phyloP scores from a whole-genome alignment of 768 basidiomycete species.

The Boletus coccyginus region DNA sequence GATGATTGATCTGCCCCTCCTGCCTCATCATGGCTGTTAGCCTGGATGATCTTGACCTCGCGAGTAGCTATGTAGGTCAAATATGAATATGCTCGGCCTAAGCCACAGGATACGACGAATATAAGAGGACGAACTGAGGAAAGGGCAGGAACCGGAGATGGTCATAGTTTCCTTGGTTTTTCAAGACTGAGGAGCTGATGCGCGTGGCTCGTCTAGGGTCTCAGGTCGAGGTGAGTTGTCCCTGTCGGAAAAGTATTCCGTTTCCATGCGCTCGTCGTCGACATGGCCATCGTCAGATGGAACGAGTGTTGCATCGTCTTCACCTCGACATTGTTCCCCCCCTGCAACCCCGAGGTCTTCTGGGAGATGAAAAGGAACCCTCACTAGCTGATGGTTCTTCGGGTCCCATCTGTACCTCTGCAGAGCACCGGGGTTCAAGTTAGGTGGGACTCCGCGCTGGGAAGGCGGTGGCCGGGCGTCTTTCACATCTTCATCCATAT shows the following conservation, averaged over 20 bases:
- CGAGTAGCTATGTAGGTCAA: too few relatives aligned
- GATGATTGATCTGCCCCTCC: not conserved
- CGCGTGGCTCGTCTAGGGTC: not conserved
- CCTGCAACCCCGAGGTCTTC: not conserved
- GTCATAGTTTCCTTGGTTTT: not conserved
- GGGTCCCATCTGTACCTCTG: conserved; percentile 14
- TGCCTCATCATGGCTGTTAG: not conserved
- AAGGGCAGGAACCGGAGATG: too few relatives aligned
- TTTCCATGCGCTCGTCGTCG: not conserved
- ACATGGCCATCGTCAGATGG: conserved; percentile 7
- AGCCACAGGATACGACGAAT: too few relatives aligned
- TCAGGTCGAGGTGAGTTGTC: not conserved
- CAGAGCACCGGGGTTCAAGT: not conserved
- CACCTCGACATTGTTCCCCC: not conserved
- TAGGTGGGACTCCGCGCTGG: not conserved
- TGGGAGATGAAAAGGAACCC: not conserved
- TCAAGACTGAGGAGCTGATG: not conserved
- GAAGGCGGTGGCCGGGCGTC: not conserved
- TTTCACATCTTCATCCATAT: not conserved
- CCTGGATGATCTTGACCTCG: too few relatives aligned
- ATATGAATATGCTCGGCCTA: too few relatives aligned
- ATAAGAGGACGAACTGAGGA: too few relatives aligned
- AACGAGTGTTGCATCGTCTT: conserved; percentile 18
- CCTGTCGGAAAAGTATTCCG: not conserved
- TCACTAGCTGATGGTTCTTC: not conserved